Evolutionary conservation across 352 stramenopile genomes (phyloP).

Genomic region (Globisporangium viniferum): DNA sequence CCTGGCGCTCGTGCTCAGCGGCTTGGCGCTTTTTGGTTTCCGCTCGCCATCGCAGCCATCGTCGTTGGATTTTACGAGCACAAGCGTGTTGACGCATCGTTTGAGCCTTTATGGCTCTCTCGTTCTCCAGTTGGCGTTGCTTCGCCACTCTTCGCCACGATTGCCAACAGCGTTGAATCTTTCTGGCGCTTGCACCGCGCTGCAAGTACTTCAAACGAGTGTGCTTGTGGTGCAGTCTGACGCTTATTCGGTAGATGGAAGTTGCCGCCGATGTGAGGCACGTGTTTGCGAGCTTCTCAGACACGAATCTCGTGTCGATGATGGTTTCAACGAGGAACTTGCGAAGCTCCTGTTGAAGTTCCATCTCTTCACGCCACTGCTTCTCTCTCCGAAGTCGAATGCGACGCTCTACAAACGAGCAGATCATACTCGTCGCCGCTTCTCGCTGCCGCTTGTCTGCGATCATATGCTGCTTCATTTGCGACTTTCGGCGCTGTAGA

Average conservation of each 20-base stretch:
- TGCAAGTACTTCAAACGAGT: constrained; percentile 22
- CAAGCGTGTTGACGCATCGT: background rate
- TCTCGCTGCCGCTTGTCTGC: constrained; percentile 17
- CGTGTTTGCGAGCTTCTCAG: constrained; percentile 18
- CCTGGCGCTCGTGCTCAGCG: background rate
- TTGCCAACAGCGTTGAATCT: constrained; percentile 20
- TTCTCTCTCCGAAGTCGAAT: constrained; percentile 21
- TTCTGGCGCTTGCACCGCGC: constrained; percentile 12
- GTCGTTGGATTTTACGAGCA: constrained; percentile 5
- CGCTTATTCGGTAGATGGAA: constrained; percentile 16
- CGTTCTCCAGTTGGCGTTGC: background rate
- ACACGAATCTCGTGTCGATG: constrained; percentile 32
- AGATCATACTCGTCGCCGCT: constrained; percentile 9
- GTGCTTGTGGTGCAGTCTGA: constrained; percentile 4
- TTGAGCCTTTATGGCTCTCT: background rate
- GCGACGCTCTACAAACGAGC: constrained; percentile 21
- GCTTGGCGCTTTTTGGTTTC: background rate
- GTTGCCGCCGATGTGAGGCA: constrained; percentile 13
- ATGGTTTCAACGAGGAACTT: constrained; percentile 30
- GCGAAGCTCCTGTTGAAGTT: constrained; percentile 22
- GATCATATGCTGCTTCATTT: constrained; percentile 15
- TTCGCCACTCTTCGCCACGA: background rate
- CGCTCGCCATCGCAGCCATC: background rate
- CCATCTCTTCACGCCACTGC: constrained; percentile 17
- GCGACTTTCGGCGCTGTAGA: constrained; percentile 13